Evolutionary conservation across 2,329 filamentous ascomycete species (phyloP), one percentile per base, ranked within the genome.

Genomic region (Xylariaceae sp.): DNA sequence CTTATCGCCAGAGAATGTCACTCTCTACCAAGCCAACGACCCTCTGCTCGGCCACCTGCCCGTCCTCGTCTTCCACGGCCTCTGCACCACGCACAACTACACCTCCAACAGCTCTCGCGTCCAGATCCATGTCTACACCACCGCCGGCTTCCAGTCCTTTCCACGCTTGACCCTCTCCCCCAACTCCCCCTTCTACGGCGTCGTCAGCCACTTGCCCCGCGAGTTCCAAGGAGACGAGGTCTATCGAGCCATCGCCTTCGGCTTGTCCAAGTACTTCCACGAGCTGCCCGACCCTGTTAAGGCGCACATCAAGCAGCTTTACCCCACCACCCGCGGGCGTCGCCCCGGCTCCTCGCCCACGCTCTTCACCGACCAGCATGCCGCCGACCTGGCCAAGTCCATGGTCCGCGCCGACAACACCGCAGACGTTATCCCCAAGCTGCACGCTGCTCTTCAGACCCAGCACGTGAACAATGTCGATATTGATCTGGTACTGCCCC

Each of bases 171-270:
- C 92, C 53, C 86, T 97, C 58, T 95, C 92, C 19, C 94, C 94
- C 40, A 95, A 88, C 64, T 96, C 92, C 42, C 84, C 90, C 45
- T 87, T 95, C 63, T 97, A 97, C 70, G 81, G 84, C 58, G 92
- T 91, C 47, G 94, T 99, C 68, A 85, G 89, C 66, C 84, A 91
- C 67, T 80, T 99, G 39, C 90, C 94, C 39, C 86, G 90, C 65
- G 92, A 96, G 66, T 90, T 91, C 69, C 94, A 97, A 74, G 92
- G 92, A 62, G 92, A 97, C 67, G 92, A 97, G 69, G 78, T 95
- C 57, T 95, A 87, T 70, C 85, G 94, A 41, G 94, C 87, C 15
- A 78, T 99, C 48, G 94, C 92, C 42, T 95, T 97, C 69, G 90
- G 89, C 49, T 77, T 99, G 58, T 87, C 86, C 75, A 96, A 95